phyloP scores from a whole-genome alignment of 169 alveolate species.

The Cyclospora cayetanensis region DNA sequence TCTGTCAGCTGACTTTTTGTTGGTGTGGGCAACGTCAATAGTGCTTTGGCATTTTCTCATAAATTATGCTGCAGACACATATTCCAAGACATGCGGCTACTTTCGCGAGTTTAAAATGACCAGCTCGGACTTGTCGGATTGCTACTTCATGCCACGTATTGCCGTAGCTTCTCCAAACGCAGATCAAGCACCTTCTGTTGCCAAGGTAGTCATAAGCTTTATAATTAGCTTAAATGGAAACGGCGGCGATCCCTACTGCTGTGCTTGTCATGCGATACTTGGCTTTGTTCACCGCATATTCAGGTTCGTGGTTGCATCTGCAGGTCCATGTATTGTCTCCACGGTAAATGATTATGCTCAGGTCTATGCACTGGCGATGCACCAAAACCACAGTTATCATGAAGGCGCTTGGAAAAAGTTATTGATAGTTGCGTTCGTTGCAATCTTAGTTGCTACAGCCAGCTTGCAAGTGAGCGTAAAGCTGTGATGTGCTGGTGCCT shows the following conservation, averaged over 20 bases:
- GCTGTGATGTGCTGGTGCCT: too few species aligned
- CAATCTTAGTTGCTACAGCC: conserved; percentile 26
- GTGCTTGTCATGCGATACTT: background rate
- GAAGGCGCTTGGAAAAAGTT: conserved; percentile 44
- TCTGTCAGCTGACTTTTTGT: background rate
- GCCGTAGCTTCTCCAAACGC: background rate
- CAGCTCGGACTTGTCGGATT: conserved; percentile 16
- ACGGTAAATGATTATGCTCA: background rate
- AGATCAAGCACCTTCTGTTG: conserved; percentile 36
- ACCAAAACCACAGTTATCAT: background rate
- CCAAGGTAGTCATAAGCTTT: background rate
- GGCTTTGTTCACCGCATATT: background rate
- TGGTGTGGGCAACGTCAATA: background rate
- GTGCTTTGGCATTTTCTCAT: too few species aligned
- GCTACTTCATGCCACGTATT: conserved; percentile 14
- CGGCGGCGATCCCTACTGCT: too few species aligned
- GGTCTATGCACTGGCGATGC: background rate
- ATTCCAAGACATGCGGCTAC: conserved; percentile 14
- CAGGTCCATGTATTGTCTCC: background rate
- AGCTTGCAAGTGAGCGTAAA: conserved; percentile 13
- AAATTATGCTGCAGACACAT: background rate
- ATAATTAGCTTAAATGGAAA: background rate
- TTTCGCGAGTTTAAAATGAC: conserved; percentile 6
- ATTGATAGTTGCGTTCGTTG: conserved; percentile 35
- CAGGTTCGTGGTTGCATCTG: too few species aligned